phyloP scores from a whole-genome alignment of 805 yeast genomes.

The Sugiyamaella lignohabitans region DNA sequence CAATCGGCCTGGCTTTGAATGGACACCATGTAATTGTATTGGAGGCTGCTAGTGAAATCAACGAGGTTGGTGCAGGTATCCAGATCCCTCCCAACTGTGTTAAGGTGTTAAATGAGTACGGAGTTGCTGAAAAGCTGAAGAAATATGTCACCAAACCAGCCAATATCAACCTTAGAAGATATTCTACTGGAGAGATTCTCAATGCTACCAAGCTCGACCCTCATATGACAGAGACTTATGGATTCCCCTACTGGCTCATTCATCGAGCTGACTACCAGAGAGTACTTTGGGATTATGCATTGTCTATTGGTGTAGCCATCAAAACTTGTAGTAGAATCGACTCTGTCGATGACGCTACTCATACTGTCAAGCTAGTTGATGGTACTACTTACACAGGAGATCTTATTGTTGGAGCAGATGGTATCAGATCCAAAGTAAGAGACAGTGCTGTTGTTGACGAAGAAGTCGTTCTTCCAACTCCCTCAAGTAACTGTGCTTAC shows the following conservation, averaged over 20 bases:
- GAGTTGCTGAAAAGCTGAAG: constrained; percentile 19
- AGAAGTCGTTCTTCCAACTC: constrained; percentile 21
- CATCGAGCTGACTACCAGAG: constrained; percentile 31
- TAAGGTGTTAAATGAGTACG: constrained; percentile 24
- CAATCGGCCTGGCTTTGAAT: constrained; percentile 24
- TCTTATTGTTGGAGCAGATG: constrained; percentile 9
- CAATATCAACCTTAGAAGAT: constrained; percentile 14
- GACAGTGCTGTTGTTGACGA: not conserved
- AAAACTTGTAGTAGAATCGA: constrained; percentile 17
- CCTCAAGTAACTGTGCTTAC: constrained; percentile 11
- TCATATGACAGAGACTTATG: constrained; percentile 19
- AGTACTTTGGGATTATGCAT: constrained; percentile 25
- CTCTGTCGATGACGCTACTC: constrained; percentile 22
- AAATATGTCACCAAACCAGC: constrained; percentile 10
- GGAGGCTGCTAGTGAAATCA: constrained; percentile 27
- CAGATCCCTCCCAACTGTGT: constrained; percentile 32
- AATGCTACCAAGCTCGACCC: constrained; percentile 24
- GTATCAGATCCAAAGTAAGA: constrained; percentile 3
- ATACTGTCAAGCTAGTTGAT: not conserved
- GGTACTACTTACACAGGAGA: constrained; percentile 1
- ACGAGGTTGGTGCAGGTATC: constrained; percentile 34
- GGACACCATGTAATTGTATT: constrained; percentile 30
- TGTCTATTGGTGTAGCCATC: constrained; percentile 22
- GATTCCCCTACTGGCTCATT: constrained; percentile 25
- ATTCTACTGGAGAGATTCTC: constrained; percentile 23